A percentile compares a stretch with the other conserved stretches of the same genome.
Conservation (phyloP, 306 rosid species). For the Vicia villosa region DNA sequence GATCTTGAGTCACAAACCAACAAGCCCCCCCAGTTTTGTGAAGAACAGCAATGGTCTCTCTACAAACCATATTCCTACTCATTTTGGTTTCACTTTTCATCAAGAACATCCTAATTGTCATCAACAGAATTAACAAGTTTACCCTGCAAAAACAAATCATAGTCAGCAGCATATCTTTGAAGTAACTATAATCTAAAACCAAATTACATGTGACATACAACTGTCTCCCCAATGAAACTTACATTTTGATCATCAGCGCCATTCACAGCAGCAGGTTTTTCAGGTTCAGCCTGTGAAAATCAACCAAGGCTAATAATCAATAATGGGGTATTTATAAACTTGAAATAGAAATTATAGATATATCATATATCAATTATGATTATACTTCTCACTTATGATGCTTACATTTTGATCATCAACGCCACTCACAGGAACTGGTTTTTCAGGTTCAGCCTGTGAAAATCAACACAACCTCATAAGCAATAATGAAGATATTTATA, state of each 20-base stretch:
- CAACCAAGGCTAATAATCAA: conserved; percentile 33
- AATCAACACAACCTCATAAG: conserved; percentile 31
- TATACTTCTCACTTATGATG: background rate
- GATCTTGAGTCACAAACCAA: conserved; percentile 12
- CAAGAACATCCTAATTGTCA: conserved; percentile 6
- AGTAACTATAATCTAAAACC: conserved; percentile 24
- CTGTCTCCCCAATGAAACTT: conserved; percentile 2
- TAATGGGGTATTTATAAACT: background rate
- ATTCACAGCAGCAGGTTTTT: conserved; percentile 28
- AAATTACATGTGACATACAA: background rate
- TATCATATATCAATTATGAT: conserved; percentile 3
- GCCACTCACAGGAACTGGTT: conserved; percentile 19
- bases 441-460: conserved; percentile 39
- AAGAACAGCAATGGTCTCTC: background rate
- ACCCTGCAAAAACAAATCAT: conserved; percentile 36
- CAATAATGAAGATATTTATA: conserved; percentile 1
- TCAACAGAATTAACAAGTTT: conserved; percentile 38
- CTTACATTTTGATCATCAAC: conserved; percentile 33
- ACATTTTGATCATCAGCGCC: conserved; percentile 24
- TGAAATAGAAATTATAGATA: conserved; percentile 10
- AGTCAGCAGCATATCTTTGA: background rate
- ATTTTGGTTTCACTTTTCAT: conserved; percentile 1
- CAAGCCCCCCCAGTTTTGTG: conserved; percentile 17
- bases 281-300: conserved; percentile 37
- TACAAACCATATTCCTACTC: conserved; percentile 19